A percentile compares a stretch with the other conserved stretches of the same genome.
Conservation (phyloP, 208 protist species). For the Chromosphaera perkinsii region DNA sequence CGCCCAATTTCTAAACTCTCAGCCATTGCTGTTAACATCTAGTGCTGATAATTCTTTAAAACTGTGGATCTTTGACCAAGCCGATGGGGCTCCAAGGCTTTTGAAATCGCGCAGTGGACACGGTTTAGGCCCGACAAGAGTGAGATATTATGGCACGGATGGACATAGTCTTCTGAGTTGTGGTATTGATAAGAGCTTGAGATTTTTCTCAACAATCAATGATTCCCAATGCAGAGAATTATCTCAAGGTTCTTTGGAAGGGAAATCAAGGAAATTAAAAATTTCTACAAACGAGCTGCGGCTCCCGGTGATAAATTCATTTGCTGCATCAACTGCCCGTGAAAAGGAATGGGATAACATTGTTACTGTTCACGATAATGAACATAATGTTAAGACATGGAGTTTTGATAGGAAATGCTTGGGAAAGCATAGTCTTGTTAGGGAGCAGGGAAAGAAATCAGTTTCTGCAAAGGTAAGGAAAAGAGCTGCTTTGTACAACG, state of each 20-base stretch:
- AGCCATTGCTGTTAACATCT: conserved; percentile 37
- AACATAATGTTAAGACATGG: conserved; percentile 1
- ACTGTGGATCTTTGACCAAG: conserved; percentile 41
- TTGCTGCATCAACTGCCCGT: neutral
- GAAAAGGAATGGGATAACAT: conserved; percentile 31
- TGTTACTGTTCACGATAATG: conserved; percentile 5
- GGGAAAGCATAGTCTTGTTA: conserved; percentile 19
- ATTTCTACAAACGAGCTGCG: neutral
- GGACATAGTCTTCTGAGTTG: conserved; percentile 8
- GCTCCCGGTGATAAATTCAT: conserved; percentile 3
- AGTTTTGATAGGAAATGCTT: conserved; percentile 3
- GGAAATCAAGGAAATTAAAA: conserved; percentile 1
- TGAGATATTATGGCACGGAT: conserved; percentile 16
- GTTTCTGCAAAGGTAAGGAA: too few species aligned
- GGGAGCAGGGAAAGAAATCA: too few species aligned
- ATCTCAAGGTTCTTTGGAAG: conserved; percentile 8
- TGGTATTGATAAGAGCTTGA: conserved; percentile 2
- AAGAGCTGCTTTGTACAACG: too few species aligned
- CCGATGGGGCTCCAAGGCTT: conserved; percentile 24
- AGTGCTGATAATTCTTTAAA: conserved; percentile 35
- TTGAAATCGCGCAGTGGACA: conserved; percentile 25
- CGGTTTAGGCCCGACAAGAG: conserved; percentile 6
- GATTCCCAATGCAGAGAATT: conserved; percentile 27
- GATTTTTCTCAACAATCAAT: conserved; percentile 25
- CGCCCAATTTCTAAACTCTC: conserved; percentile 16